Evolutionary conservation across 306 rosid species (phyloP).

Genomic region (Rubus idaeus): DNA sequence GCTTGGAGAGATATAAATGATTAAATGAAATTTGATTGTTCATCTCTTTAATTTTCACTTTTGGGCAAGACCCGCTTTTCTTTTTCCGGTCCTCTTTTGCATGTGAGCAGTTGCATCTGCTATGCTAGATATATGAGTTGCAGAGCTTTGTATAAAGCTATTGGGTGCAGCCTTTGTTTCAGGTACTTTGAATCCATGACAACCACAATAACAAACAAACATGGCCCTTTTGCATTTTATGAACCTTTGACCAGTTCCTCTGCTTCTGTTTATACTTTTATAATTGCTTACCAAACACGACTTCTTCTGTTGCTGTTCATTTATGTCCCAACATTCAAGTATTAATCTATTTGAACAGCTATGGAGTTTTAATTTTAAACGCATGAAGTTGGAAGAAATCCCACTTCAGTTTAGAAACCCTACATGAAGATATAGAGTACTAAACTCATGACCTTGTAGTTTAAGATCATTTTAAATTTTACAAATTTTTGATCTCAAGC

Average conservation of each 20-base stretch:
- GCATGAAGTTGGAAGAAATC: slow-evolving; percentile 12
- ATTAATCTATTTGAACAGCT: slow-evolving; percentile 26
- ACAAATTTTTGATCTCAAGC: slow-evolving; percentile 13
- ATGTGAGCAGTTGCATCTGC: slow-evolving; percentile 54
- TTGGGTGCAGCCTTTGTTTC: slow-evolving; percentile 36
- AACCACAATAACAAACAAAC: slow-evolving; percentile 20
- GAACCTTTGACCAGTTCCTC: slow-evolving; percentile 19
- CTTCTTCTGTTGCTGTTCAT: slow-evolving; percentile 21
- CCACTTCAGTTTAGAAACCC: background rate
- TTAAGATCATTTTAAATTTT: background rate
- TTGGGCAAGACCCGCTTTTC: slow-evolving; percentile 18
- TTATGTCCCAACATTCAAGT: slow-evolving; percentile 9
- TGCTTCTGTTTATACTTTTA: background rate
- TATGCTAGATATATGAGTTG: slow-evolving; percentile 9
- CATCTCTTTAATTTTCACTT: slow-evolving; percentile 26
- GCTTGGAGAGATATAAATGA: slow-evolving; percentile 7
- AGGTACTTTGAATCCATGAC: slow-evolving; percentile 18
- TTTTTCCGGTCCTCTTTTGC: slow-evolving; percentile 28
- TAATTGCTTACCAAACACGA: slow-evolving; percentile 19
- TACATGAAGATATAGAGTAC: background rate
- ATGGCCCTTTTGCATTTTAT: slow-evolving; percentile 19
- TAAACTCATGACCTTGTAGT: slow-evolving; percentile 7
- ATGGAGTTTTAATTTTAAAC: background rate
- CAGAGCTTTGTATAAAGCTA: slow-evolving; percentile 40
- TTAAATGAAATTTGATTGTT: slow-evolving; percentile 29